Conservation (phyloP, 345 rosid genomes). For the Orychophragmus violaceus region DNA sequence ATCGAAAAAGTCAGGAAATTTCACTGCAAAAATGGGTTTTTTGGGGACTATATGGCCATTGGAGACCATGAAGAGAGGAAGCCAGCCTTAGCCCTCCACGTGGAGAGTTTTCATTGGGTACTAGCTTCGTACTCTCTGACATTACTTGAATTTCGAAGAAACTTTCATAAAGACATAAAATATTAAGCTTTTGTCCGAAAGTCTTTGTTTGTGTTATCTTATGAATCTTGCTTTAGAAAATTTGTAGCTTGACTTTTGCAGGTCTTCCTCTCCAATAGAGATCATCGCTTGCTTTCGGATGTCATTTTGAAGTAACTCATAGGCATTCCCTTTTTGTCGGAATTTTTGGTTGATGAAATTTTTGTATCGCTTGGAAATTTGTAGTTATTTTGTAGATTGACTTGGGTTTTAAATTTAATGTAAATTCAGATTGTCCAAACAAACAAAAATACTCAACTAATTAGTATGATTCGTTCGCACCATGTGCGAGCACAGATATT, state of each 20-base stretch:
- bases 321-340: background rate
- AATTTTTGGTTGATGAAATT: background rate
- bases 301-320: background rate
- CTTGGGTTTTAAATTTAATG: background rate
- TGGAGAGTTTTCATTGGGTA: background rate
- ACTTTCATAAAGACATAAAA: background rate
- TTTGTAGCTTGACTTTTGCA: background rate
- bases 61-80: background rate
- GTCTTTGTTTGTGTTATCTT: background rate
- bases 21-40: background rate
- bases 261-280: background rate
- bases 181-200: background rate
- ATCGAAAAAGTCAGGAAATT: background rate
- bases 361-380: background rate
- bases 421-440: too few relatives aligned
- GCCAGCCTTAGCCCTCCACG: background rate
- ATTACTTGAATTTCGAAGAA: slow-evolving; percentile 7
- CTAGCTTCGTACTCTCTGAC: slow-evolving; percentile 3
- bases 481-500: too few relatives aligned
- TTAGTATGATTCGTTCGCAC: too few relatives aligned
- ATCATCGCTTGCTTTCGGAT: background rate
- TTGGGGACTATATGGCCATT: background rate
- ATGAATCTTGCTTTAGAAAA: background rate
- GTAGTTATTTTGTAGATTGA: too few relatives aligned
- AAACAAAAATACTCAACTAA: too few relatives aligned